Base-by-base conservation (phyloP, 1,284 basidiomycete species). In the Ganoderma lucidum region DNA sequence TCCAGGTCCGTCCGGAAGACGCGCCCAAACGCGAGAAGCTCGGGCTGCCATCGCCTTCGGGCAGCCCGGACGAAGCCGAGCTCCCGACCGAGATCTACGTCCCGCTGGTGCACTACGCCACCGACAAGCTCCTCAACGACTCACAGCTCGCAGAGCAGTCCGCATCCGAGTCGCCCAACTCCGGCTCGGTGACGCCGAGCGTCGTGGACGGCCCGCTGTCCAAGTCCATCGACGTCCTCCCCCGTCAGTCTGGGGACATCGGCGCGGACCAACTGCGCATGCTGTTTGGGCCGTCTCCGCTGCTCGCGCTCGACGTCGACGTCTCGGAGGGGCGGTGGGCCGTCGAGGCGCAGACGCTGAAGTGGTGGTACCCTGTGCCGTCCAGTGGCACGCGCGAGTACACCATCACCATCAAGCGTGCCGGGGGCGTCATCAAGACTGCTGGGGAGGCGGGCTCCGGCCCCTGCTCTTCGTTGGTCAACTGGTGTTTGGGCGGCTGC, bases 51-150 rank as follows among this genome's bases (percentile, higher is more conserved):
- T 39, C 70, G 4, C 63, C 74, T 23, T 70, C 41, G 60, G 75
- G 66, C 73, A 75, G 74, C 4, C 71, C 68, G 64, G 79, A 80
- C 56, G 80, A 81, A 15, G 81, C 81, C 9, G 81, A 81, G 32
- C 80, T 89, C 1, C 85, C 89, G 14, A 97, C 95, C 12, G 95
- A 97, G 84, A 91, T 98, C 19, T 98, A 88, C 78, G 79, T 98
- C 0, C 96, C 96, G 1, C 85, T 95, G 64, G 89, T 97, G n/a
- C 96, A 98, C 80, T 98, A 90, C 76, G 96, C 94, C 4, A 84
- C 84, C 14, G 82, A 84, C 17, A 77, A 76, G 35, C 77, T 82
- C 58, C 76, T 85, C 74, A 28, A 75, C 68, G 58, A 74, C 74
- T 30, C 60, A 9, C 51, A 68, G 64, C 56, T 68, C 48, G 59